Percentiles rank a stretch among this genome's conserved stretches.
phyloP scores from a whole-genome alignment of 2,329 filamentous ascomycete genomes.

The Nothopassalora personata region DNA sequence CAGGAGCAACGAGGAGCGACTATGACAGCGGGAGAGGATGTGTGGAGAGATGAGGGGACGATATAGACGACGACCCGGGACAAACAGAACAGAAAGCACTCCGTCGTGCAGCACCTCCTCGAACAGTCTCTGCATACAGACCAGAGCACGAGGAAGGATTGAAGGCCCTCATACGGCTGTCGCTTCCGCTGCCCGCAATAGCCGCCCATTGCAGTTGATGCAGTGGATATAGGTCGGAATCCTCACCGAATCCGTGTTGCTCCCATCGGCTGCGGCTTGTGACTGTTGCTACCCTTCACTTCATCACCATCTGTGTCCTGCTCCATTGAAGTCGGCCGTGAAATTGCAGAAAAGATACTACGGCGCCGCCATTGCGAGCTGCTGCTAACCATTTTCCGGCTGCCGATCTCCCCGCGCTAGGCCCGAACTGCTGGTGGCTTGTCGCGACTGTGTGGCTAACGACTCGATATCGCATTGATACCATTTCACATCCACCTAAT shows the following conservation, averaged over 20 bases:
- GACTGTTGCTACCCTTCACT: neutral
- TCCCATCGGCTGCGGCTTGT: neutral
- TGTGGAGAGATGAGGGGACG: neutral
- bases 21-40: neutral
- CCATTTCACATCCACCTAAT: neutral
- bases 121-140: neutral
- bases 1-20: neutral
- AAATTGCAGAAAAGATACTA: neutral
- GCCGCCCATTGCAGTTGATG: neutral
- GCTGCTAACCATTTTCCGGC: neutral
- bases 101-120: neutral
- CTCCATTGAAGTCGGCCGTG: neutral
- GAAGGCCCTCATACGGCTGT: neutral
- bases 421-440: neutral
- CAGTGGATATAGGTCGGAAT: neutral
- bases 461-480: neutral
- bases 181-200: neutral
- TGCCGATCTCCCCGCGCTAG: neutral
- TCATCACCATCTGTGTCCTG: neutral
- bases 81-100: neutral
- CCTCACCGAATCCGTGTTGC: neutral
- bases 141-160: neutral
- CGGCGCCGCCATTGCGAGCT: neutral
- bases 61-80: neutral
- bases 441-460: neutral